Conservation (phyloP, 106 monocot genomes). For the Cymbidium sinense region DNA sequence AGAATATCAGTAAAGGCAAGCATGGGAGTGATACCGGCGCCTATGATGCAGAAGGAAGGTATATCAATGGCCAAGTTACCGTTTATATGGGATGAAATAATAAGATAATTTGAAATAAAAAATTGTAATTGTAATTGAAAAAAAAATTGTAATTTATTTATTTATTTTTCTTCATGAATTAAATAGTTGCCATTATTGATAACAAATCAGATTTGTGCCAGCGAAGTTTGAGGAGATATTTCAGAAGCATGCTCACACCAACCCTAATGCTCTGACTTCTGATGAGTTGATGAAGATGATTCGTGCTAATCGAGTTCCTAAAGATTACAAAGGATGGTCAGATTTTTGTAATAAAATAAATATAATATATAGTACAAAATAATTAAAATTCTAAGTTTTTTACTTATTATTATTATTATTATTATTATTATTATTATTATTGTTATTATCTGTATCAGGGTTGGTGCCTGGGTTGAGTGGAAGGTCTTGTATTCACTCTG, state of each 20-base stretch:
- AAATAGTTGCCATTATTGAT: background rate
- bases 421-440: background rate
- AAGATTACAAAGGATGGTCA: slow-evolving; percentile 56
- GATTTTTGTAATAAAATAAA: background rate
- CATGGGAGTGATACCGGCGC: slow-evolving; percentile 75
- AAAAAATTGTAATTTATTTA: background rate
- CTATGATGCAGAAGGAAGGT: slow-evolving; percentile 77
- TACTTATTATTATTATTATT: background rate
- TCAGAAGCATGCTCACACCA: slow-evolving; percentile 55
- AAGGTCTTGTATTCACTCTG: slow-evolving; percentile 45
- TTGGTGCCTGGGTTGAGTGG: slow-evolving; percentile 58
- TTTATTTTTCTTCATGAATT: background rate
- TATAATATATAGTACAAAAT: background rate
- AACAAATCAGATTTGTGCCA: slow-evolving; percentile 44
- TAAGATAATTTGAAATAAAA: too few relatives aligned
- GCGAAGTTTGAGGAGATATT: slow-evolving; percentile 60
- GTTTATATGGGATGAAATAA: background rate
- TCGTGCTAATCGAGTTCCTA: slow-evolving; percentile 40
- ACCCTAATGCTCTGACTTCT: slow-evolving; percentile 44
- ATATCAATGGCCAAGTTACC: background rate
- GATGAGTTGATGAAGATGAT: slow-evolving; percentile 60
- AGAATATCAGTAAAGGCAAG: slow-evolving; percentile 72
- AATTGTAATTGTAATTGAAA: too few relatives aligned
- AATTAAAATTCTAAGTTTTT: too few relatives aligned
- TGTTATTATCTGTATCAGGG: slow-evolving; percentile 20